Conservation (phyloP, 2,329 filamentous ascomycete species). For the Tolypocladium inflatum region DNA sequence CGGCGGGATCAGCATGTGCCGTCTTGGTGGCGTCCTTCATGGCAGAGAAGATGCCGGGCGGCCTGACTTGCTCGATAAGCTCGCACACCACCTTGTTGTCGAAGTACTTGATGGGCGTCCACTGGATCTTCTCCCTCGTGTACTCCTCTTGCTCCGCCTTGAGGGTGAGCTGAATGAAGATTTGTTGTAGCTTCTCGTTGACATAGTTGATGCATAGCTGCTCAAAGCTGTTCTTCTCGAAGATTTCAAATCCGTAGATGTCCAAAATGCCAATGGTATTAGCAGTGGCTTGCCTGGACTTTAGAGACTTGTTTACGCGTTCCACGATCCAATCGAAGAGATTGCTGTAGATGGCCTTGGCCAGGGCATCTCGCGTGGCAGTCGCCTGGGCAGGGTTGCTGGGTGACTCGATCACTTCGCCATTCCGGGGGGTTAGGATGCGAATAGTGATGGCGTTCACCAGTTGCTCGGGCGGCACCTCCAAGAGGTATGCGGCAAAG, state of each 20-base stretch:
- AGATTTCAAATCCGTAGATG: constrained; percentile 99
- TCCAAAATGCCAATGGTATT: constrained; percentile 95
- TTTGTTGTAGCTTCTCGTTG: constrained; percentile 98
- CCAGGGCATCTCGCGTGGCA: constrained; percentile 80
- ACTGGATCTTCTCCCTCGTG: constrained; percentile 88
- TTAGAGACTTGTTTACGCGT: constrained; percentile 80
- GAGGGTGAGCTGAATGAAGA: constrained; percentile 94
- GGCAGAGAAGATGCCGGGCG: constrained; percentile 87
- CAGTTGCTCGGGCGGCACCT: constrained; percentile 72
- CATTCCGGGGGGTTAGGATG: constrained; percentile 61
- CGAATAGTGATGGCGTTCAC: constrained; percentile 84
- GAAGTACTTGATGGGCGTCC: constrained; percentile 98
- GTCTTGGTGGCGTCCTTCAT: constrained; percentile 97
- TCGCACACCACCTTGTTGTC: constrained; percentile 99
- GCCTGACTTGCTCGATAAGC: constrained; percentile 83
- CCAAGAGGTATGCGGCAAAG: constrained; percentile 87
- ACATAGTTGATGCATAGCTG: constrained; percentile 99
- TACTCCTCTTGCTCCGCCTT: constrained; percentile 98
- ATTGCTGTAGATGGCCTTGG: constrained; percentile 95
- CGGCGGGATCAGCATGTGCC: constrained; percentile 89
- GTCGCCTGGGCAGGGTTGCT: constrained; percentile 80
- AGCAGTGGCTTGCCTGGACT: constrained; percentile 62
- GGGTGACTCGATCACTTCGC: constrained; percentile 63
- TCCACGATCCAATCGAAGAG: constrained; percentile 98
- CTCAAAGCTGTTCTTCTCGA: constrained; percentile 98